Base-by-base conservation (phyloP, 768 basidiomycete genomes). In the Leucosporidium scottii region DNA sequence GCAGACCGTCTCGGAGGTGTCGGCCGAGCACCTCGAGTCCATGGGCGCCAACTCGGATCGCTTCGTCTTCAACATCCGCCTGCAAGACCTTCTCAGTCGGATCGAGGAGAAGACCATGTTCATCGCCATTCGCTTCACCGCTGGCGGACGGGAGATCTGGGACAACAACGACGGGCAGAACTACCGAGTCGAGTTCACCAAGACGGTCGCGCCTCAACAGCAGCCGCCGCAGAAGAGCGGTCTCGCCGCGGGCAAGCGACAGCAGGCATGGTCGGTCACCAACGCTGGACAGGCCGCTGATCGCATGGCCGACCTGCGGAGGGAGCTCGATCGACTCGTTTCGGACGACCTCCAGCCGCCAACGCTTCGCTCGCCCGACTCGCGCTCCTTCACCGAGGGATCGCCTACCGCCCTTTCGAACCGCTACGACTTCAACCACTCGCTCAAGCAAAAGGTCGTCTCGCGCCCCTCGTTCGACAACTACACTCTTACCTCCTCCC, bases 1-100 rank as follows among this genome's bases (percentile, higher is more conserved):
- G 94, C 91, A 92, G 78, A 99, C 94, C 57, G 93, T 91, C 66
- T 89, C 87, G 78, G 94, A 98, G 78, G 90, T 96, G 66, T 84
- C 86, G 0, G 93, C 87, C 30, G 85, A 84, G 59, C 87, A 90
- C 77, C 78, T 84, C 23, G 82, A 84, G 65, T 70, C 73, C 74
- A 71, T 75, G 71, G 76, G 70, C 36, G 78, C 79, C 48, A 64
- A 62, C 30, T 83, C 84, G 76, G 92, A 93, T 75, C 81, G 88
- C 25, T 94, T 94, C 79, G 76, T 81, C 28, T 94, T 93, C 78
- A 79, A 78, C 25, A 86, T 93, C 72, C 73, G 87, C 68, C 79
- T 99, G 17, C 85, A 85, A 68, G 93, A 96, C 75, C 80, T 92
- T 58, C 80, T 92, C 72, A 80, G 86, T 48, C 86, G 89, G 71